These are phyloP conservation scores for Heterobasidion occidentale DNA, from an alignment of 1,284 basidiomycete genomes.

Conservation along the genomic window DNA sequence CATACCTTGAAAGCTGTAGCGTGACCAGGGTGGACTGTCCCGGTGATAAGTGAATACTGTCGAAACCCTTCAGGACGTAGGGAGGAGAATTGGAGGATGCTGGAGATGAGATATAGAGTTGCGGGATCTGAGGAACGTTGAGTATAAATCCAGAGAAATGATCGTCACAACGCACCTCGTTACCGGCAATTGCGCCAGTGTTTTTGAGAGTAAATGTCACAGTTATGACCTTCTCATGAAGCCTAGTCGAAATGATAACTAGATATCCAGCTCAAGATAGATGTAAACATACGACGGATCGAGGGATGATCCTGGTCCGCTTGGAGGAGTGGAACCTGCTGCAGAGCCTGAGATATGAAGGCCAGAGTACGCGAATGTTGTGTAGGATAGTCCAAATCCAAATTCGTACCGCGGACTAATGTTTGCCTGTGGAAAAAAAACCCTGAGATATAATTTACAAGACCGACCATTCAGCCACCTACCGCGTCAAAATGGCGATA, in stretches of 20 bases:
- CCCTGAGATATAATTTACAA: constrained; percentile 14
- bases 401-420: constrained; percentile 55
- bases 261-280: background rate
- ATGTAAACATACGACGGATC: constrained; percentile 30
- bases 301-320: constrained; percentile 36
- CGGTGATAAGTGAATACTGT: constrained; percentile 33
- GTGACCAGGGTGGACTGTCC: constrained; percentile 33
- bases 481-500: constrained; percentile 55
- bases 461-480: constrained; percentile 1
- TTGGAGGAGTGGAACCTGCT: constrained; percentile 26
- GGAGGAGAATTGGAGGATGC: constrained; percentile 34
- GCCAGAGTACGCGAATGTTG: constrained; percentile 48
- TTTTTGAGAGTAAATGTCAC: constrained; percentile 39
- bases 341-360: constrained; percentile 34
- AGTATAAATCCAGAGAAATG: background rate
- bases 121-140: constrained; percentile 30
- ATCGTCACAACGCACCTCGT: constrained; percentile 28
- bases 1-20: constrained; percentile 32
- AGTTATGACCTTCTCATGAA: constrained; percentile 36
- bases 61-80: constrained; percentile 41
- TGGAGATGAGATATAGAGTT: constrained; percentile 41
- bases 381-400: constrained; percentile 54
- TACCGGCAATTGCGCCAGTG: constrained; percentile 35
- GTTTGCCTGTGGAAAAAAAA: constrained; percentile 23
- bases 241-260: constrained; percentile 18